phyloP scores from a whole-genome alignment of 2,329 filamentous ascomycete species.

The Phaeosphaeria sp. region DNA sequence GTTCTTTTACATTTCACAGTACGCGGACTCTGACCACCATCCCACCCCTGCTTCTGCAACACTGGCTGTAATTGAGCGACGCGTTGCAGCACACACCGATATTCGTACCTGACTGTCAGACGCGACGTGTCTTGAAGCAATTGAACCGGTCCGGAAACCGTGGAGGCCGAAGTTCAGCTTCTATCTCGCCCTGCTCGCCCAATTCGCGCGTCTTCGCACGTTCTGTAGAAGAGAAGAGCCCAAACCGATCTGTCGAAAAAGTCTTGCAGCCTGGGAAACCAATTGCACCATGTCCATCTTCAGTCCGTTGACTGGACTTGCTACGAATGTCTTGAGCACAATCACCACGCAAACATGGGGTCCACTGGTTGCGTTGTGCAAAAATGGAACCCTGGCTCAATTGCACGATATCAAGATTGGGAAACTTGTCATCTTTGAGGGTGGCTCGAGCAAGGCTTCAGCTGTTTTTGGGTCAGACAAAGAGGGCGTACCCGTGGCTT shows the following conservation, averaged over 20 bases:
- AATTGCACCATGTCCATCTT: slow-evolving; percentile 43
- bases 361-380: slow-evolving; percentile 55
- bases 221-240: background rate
- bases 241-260: background rate
- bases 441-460: slow-evolving; percentile 51
- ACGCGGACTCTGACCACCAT: background rate
- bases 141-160: slow-evolving; percentile 1
- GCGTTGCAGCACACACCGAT: background rate
- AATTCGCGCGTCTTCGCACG: background rate
- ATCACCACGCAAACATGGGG: slow-evolving; percentile 57
- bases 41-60: background rate
- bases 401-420: slow-evolving; percentile 56
- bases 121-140: background rate
- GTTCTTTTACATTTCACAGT: background rate
- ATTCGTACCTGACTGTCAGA: background rate
- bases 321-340: slow-evolving; percentile 50
- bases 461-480: slow-evolving; percentile 52
- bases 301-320: slow-evolving; percentile 45
- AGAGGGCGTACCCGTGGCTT: slow-evolving; percentile 55
- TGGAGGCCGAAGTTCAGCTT: slow-evolving; percentile 1
- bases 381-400: slow-evolving; percentile 54
- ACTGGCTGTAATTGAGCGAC: background rate
- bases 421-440: slow-evolving; percentile 54
- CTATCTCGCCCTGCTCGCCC: background rate
- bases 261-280: background rate